Evolutionary conservation across 345 rosid genomes (phyloP).

Genomic region (Eucalyptus cloeziana): DNA sequence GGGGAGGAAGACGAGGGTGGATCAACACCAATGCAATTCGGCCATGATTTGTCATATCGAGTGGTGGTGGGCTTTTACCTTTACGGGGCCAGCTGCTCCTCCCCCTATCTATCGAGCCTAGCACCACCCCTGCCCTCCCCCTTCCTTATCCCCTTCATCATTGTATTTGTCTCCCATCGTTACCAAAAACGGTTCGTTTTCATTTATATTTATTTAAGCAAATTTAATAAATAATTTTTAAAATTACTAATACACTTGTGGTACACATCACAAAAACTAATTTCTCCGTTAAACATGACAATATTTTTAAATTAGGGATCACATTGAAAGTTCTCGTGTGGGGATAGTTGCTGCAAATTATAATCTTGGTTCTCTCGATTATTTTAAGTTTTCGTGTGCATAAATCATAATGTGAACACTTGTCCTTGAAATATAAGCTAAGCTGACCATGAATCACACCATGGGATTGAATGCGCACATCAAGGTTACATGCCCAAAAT

Average conservation of each 20-base stretch:
- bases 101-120: not conserved
- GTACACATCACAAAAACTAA: rapidly evolving
- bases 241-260: not conserved
- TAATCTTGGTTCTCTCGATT: not conserved
- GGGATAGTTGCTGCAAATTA: not conserved
- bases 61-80: no score
- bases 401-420: no score
- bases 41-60: not conserved
- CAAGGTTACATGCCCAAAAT: not conserved
- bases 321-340: rapidly evolving
- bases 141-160: not conserved
- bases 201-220: not conserved
- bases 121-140: not conserved
- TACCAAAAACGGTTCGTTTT: rapidly evolving
- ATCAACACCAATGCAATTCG: rapidly evolving
- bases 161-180: not conserved
- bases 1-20: no score
- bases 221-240: not conserved
- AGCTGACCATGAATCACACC: rapidly evolving
- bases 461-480: rapidly evolving
- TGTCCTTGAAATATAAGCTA: not conserved
- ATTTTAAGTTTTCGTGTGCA: rapidly evolving
- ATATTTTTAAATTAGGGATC: rapidly evolving
- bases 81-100: not conserved
- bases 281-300: rapidly evolving